A percentile compares a stretch with the other conserved stretches of the same genome.
Evolutionary conservation across 169 alveolate genomes (phyloP).

Genomic region (Plasmodium gallinaceum): DNA sequence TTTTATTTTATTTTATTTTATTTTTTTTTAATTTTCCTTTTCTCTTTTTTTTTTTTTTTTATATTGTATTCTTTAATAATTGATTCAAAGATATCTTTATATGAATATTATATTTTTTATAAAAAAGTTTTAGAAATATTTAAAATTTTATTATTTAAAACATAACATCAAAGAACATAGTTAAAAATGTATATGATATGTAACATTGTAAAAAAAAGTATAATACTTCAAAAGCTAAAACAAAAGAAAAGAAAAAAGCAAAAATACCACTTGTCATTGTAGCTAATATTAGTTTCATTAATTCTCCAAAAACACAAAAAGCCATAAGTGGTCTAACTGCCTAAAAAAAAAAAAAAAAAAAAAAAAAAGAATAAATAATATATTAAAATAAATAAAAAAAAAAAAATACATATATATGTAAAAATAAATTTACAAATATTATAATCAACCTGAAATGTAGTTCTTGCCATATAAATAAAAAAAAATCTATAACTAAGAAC

Average conservation of each 20-base stretch:
- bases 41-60: background rate
- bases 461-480: conserved; percentile 91
- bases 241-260: conserved; percentile 90
- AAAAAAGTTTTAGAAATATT: background rate
- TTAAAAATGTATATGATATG: conserved; percentile 90
- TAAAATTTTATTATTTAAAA: conserved; percentile 76
- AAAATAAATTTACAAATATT: background rate
- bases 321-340: conserved; percentile 92
- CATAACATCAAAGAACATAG: conserved; percentile 92
- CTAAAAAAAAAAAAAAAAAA: conserved; percentile 71
- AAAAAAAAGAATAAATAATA: background rate
- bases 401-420: background rate
- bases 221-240: conserved; percentile 90
- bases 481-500: conserved; percentile 87
- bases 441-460: conserved; percentile 88
- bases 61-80: background rate
- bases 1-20: no score
- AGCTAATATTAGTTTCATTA: conserved; percentile 89
- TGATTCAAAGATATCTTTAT: background rate
- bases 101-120: background rate
- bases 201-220: conserved; percentile 91
- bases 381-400: background rate
- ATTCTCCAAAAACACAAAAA: conserved; percentile 90
- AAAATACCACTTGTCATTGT: conserved; percentile 89
- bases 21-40: background rate